phyloP scores from a whole-genome alignment of 805 yeast genomes.

The Tetrapisispora nanseiensis region DNA sequence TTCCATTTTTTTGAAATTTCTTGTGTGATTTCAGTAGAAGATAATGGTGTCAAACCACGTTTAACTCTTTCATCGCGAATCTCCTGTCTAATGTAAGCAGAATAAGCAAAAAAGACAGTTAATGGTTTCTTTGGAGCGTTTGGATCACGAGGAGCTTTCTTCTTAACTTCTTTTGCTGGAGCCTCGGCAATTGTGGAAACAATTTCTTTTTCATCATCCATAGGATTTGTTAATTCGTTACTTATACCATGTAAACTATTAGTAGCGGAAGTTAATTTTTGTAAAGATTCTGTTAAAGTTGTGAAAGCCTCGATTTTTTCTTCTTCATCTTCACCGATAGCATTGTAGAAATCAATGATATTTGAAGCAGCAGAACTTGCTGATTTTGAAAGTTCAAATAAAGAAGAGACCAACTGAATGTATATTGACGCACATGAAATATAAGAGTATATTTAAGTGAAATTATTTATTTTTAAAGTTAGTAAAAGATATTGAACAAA shows the following conservation, averaged over 20 bases:
- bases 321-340: conserved; percentile 39
- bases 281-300: conserved; percentile 34
- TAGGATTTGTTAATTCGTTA: conserved; percentile 25
- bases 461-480: conserved; percentile 5
- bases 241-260: conserved; percentile 24
- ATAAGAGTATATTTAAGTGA: no score
- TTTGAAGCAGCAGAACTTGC: conserved; percentile 79
- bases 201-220: conserved; percentile 26
- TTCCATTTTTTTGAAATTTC: conserved; percentile 77
- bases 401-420: conserved; percentile 57
- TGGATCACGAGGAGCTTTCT: conserved; percentile 64
- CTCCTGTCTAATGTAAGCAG: conserved; percentile 60
- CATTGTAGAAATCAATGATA: conserved; percentile 64
- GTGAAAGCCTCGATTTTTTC: conserved; percentile 38
- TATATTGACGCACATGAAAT: not conserved
- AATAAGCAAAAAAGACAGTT: conserved; percentile 75
- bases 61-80: conserved; percentile 58
- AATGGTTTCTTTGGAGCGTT: conserved; percentile 93
- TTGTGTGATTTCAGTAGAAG: conserved; percentile 69
- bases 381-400: conserved; percentile 77
- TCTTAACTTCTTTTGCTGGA: conserved; percentile 29
- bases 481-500: conserved; percentile 3
- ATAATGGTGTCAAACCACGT: conserved; percentile 50
- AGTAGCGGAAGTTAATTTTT: conserved; percentile 32
- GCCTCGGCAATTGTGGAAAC: not conserved